Conservation (phyloP, 2,329 filamentous ascomycete species). For the Ophiocordyceps robertsii region DNA sequence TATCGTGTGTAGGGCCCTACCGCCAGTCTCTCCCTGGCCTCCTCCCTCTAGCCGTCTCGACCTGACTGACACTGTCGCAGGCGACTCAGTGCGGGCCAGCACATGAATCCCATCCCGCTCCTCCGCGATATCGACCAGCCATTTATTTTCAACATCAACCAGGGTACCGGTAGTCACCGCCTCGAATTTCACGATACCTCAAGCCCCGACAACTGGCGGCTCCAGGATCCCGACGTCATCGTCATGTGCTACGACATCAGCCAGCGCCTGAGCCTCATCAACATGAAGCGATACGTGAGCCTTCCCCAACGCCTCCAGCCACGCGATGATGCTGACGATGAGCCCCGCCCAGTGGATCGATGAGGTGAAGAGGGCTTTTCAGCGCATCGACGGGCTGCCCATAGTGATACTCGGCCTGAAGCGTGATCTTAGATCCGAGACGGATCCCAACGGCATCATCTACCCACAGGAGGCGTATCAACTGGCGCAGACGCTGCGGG, state of each 20-base stretch:
- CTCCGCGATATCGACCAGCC: constrained; percentile 47
- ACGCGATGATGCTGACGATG: constrained; percentile 2
- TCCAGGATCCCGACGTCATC: constrained; percentile 43
- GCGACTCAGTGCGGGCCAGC: constrained; percentile 34
- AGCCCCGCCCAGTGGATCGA: constrained; percentile 38
- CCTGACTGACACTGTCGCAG: constrained; percentile 18
- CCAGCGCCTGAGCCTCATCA: constrained; percentile 41
- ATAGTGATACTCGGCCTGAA: constrained; percentile 46
- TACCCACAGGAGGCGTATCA: constrained; percentile 48
- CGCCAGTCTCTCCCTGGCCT: constrained; percentile 2
- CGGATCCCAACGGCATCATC: constrained; percentile 45
- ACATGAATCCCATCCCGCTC: constrained; percentile 28
- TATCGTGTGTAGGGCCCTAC: constrained; percentile 34
- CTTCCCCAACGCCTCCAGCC: background rate
- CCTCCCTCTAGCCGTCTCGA: background rate
- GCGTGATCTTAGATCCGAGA: constrained; percentile 43
- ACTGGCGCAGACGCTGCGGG: constrained; percentile 42
- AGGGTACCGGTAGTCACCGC: constrained; percentile 25
- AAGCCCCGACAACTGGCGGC: constrained; percentile 43
- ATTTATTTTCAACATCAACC: constrained; percentile 41
- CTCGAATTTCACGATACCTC: constrained; percentile 49
- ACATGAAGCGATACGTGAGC: constrained; percentile 42
- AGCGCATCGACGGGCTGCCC: constrained; percentile 33
- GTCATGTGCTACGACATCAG: constrained; percentile 50
- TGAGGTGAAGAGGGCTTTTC: constrained; percentile 35